Conservation (phyloP, 2,329 filamentous ascomycete genomes). For the Alternaria infectoria region DNA sequence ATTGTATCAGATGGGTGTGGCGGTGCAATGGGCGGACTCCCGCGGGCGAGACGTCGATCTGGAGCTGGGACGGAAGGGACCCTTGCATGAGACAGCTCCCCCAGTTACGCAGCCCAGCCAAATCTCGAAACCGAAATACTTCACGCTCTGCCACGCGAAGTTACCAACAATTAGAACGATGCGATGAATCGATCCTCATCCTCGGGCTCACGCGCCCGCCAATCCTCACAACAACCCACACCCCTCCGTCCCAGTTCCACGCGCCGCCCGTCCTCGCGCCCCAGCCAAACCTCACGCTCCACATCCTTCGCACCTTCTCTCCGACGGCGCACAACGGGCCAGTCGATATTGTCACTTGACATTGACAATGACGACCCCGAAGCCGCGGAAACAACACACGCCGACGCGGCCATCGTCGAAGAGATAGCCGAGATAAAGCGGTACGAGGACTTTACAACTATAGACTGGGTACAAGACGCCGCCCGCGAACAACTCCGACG, state of each 20-base stretch:
- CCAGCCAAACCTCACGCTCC: constrained; percentile 32
- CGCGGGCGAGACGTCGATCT: not conserved
- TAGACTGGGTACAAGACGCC: constrained; percentile 99
- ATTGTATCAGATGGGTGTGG: not conserved
- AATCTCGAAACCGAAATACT: not conserved
- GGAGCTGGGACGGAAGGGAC: not conserved
- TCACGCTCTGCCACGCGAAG: constrained; percentile 1
- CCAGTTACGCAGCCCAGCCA: not conserved
- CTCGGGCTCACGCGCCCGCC: constrained; percentile 4
- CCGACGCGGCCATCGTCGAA: constrained; percentile 79
- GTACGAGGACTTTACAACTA: constrained; percentile 98
- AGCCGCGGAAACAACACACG: constrained; percentile 56
- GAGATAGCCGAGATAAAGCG: constrained; percentile 98
- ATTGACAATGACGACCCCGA: constrained; percentile 66
- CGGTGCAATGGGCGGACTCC: not conserved
- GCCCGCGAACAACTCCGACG: constrained; percentile 85
- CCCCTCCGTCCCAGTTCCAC: constrained; percentile 55
- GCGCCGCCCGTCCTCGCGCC: constrained; percentile 38
- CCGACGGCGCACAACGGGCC: constrained; percentile 68
- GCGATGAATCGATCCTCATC: constrained; percentile 52
- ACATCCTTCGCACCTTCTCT: constrained; percentile 61
- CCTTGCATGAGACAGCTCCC: constrained; percentile 8
- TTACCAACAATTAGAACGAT: constrained; percentile 29
- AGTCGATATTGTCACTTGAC: constrained; percentile 67
- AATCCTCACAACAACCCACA: constrained; percentile 25